Conservation (phyloP, 768 basidiomycete genomes). For the Leccinum aurantiacum region DNA sequence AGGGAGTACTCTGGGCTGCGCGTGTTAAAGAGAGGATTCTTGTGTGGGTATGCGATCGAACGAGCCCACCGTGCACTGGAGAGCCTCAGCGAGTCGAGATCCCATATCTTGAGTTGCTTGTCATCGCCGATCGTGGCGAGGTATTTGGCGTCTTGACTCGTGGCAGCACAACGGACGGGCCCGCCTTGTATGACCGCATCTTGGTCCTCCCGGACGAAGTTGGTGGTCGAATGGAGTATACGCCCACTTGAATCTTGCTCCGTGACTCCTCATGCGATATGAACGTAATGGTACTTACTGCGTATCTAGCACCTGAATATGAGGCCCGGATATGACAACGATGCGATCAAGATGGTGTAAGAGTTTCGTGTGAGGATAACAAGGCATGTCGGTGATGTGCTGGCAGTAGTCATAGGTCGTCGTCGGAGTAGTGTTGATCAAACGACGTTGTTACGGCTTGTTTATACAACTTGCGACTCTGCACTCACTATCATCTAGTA, state of each 20-base stretch:
- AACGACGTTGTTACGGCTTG: neutral
- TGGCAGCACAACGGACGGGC: constrained; percentile 57
- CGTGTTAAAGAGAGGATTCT: constrained; percentile 1
- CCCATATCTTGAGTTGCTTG: constrained; percentile 79
- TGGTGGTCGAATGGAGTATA: constrained; percentile 46
- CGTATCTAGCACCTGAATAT: constrained; percentile 59
- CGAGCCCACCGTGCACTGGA: constrained; percentile 59
- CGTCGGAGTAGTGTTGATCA: neutral
- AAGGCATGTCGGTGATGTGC: constrained; percentile 31
- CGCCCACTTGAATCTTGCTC: constrained; percentile 48
- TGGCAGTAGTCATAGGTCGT: neutral
- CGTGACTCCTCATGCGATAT: constrained; percentile 7
- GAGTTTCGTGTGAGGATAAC: constrained; percentile 51
- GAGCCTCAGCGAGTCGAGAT: constrained; percentile 52
- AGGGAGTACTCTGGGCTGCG: constrained; percentile 61
- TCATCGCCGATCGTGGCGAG: constrained; percentile 74
- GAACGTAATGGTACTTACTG: constrained; percentile 40
- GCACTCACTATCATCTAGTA: neutral
- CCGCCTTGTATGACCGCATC: constrained; percentile 46
- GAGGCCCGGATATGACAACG: constrained; percentile 56
- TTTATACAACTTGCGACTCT: neutral
- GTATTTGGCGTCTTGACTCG: constrained; percentile 44
- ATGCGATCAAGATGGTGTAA: constrained; percentile 38
- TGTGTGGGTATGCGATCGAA: neutral
- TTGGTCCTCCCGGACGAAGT: constrained; percentile 31